Percentiles rank a stretch among this genome's conserved stretches.
These are phyloP conservation scores for Nicotiana noctiflora DNA, from an alignment of 257 asterid species.

Conservation along the genomic window DNA sequence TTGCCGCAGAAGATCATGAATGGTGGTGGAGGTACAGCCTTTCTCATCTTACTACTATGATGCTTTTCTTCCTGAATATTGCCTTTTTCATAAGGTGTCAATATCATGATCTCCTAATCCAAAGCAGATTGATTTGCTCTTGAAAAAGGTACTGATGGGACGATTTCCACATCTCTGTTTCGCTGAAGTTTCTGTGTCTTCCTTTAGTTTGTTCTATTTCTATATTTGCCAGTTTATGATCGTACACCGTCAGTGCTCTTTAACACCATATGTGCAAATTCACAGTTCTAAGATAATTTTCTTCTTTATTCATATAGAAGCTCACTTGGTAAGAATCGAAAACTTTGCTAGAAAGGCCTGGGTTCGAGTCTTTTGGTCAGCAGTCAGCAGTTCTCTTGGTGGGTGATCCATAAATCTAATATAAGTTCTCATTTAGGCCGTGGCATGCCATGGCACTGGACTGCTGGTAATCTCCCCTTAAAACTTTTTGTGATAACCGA, in stretches of 20 bases:
- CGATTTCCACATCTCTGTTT: neutral
- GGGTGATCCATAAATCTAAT: neutral
- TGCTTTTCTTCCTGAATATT: neutral
- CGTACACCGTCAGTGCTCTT: neutral
- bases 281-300: neutral
- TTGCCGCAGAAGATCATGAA: constrained; percentile 15
- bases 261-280: neutral
- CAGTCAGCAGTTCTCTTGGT: neutral
- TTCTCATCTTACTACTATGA: constrained; percentile 4
- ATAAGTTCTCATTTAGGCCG: neutral
- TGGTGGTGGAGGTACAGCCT: constrained; percentile 24
- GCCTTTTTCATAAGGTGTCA: neutral
- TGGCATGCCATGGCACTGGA: neutral
- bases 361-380: neutral
- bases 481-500: neutral
- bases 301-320: neutral
- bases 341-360: neutral
- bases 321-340: neutral
- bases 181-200: neutral
- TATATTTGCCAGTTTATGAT: neutral
- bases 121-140: neutral
- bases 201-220: neutral
- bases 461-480: neutral
- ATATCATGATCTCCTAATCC: neutral
- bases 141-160: neutral